Evolutionary conservation across 2,329 filamentous ascomycete genomes (phyloP).

Genomic region (Aspergillus sp.): DNA sequence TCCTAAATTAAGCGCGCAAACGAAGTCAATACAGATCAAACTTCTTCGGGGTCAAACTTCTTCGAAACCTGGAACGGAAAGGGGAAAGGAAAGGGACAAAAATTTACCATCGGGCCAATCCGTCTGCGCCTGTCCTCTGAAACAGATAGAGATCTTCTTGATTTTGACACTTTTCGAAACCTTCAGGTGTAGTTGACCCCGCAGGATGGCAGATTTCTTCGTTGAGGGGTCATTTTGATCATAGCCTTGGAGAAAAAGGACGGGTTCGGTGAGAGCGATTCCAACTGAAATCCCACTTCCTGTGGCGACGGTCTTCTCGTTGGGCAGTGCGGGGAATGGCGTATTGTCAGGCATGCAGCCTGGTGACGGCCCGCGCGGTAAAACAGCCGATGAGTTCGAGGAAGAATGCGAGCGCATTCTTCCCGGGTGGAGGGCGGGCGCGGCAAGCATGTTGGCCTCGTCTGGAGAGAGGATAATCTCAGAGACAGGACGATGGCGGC

Average conservation of each 20-base stretch:
- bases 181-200: slow-evolving; percentile 78
- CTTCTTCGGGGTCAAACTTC: neutral
- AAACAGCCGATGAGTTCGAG: slow-evolving; percentile 26
- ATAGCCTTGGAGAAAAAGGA: slow-evolving; percentile 50
- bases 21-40: neutral
- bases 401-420: slow-evolving; percentile 31
- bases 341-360: slow-evolving; percentile 27
- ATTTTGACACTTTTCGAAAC: slow-evolving; percentile 90
- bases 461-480: slow-evolving; percentile 36
- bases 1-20: slow-evolving; percentile 45
- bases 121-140: slow-evolving; percentile 80
- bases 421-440: slow-evolving; percentile 17
- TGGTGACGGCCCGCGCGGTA: slow-evolving; percentile 22
- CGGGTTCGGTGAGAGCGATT: slow-evolving; percentile 49
- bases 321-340: slow-evolving; percentile 36
- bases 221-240: slow-evolving; percentile 53
- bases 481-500: slow-evolving; percentile 33
- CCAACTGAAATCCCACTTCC: slow-evolving; percentile 49
- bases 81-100: neutral
- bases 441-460: slow-evolving; percentile 33
- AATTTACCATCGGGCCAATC: slow-evolving; percentile 84
- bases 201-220: slow-evolving; percentile 75
- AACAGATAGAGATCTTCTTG: slow-evolving; percentile 83
- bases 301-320: slow-evolving; percentile 50
- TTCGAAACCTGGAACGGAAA: neutral